Evolutionary conservation across 1,284 basidiomycete genomes (phyloP).

Genomic region (Sanghuangporus sanghuang): DNA sequence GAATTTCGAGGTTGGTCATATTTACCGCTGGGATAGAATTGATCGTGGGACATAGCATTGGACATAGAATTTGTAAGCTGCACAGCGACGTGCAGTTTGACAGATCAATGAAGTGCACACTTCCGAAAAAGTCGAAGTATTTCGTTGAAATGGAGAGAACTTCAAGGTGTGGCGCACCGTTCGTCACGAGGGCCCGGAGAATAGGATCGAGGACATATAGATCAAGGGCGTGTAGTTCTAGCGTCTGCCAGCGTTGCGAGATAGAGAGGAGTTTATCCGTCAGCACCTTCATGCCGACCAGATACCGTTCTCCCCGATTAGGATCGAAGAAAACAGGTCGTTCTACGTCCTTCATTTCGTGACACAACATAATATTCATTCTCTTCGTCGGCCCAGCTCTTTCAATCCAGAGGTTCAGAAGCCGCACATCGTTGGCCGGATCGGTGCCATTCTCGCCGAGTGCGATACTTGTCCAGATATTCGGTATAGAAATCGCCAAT

Average conservation of each 20-base stretch:
- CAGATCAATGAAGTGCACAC: slow-evolving; percentile 7
- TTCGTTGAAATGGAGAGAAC: slow-evolving; percentile 13
- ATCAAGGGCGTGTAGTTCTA: slow-evolving; percentile 12
- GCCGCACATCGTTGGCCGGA: slow-evolving; percentile 7
- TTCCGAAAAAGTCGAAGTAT: slow-evolving; percentile 14
- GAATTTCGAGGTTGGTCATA: slow-evolving; percentile 9
- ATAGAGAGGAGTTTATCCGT: slow-evolving; percentile 10
- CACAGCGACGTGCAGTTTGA: slow-evolving; percentile 8
- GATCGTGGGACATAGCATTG: slow-evolving; percentile 7
- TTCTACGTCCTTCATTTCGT: slow-evolving; percentile 10
- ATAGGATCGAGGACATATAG: slow-evolving; percentile 9
- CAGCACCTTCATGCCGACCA: slow-evolving; percentile 9
- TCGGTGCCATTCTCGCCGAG: slow-evolving; percentile 8
- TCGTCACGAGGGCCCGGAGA: slow-evolving; percentile 5
- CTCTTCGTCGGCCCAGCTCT: not conserved
- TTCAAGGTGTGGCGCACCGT: slow-evolving; percentile 11
- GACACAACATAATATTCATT: slow-evolving; percentile 4
- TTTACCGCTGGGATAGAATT: not conserved
- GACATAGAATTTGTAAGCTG: slow-evolving; percentile 8
- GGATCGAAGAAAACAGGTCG: slow-evolving; percentile 11
- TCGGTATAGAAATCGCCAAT: slow-evolving; percentile 3
- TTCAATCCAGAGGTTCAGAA: slow-evolving; percentile 6
- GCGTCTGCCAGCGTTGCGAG: slow-evolving; percentile 9
- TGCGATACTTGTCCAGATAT: slow-evolving; percentile 9
- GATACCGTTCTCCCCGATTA: slow-evolving; percentile 3